Evolutionary conservation across 2,329 filamentous ascomycete genomes (phyloP), one percentile per base, ranked within the genome.

Genomic region (Thielaviopsis ethacetica): DNA sequence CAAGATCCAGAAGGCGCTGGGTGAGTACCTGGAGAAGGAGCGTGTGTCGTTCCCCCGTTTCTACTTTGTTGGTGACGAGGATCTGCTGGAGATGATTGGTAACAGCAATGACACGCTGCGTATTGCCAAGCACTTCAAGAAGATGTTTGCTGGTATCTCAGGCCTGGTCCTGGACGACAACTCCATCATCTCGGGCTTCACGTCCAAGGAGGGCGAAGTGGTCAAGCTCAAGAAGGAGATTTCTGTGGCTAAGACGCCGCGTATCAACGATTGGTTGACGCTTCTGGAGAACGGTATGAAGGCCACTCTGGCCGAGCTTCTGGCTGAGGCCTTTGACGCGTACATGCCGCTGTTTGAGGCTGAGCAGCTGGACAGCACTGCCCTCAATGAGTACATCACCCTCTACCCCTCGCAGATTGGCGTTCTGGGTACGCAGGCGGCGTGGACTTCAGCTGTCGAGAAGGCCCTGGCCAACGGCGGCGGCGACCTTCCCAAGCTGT

Each of bases 21-120:
- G 93, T 71, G 93, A 98, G 73, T 99, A 99, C 67, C 82, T 99
- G 41, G 94, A 99, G 72, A 91, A 93, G 67, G 93, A 99, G 72
- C 85, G 93, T 72, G 87, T 97, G 0, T 95, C 91, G 0, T 99
- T 99, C 74, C 93, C 93, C 52, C 84, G 93, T 61, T 99, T 99
- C 76, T 99, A 99, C 75, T 99, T 98, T 66, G 94, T 99, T 59
- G 93, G 93, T 70, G 94, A 99, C 67, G 94, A 99, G 68, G 93
- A 99, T 71, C 75, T 99, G 60, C 78, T 99, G 24, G 93, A 99
- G 71, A 99, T 99, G 73, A 99, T 99, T 64, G 93, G 93, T 68
- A 99, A 99, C 71, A 97, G 91, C 73, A 96, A 96, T 67, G 93
- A 99, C 67, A 95, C 91, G 10, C 75, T 93, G 62, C 90, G 93